A percentile compares a stretch with the other conserved stretches of the same genome.
phyloP scores from a whole-genome alignment of 1,284 basidiomycete species.

The Gomphus bonarii region DNA sequence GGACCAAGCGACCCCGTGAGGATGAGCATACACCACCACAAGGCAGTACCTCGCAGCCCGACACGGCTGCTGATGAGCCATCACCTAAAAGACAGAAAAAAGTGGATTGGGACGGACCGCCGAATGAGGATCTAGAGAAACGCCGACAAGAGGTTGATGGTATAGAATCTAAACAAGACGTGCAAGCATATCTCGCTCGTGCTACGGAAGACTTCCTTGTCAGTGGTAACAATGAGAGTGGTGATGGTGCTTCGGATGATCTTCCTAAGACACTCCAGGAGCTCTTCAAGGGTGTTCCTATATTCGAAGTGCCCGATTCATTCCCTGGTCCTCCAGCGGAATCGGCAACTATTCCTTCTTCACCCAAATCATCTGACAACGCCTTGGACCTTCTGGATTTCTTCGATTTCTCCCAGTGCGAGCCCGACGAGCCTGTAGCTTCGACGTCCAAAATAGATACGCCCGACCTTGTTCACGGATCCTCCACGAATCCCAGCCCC shows the following conservation, averaged over 20 bases:
- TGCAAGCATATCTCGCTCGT: conserved; percentile 47
- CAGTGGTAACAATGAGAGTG: conserved; percentile 25
- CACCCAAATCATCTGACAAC: neutral
- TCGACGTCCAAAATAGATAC: conserved; percentile 29
- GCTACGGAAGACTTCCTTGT: conserved; percentile 36
- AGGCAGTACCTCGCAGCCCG: neutral
- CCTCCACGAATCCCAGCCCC: conserved; percentile 67
- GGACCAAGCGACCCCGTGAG: conserved; percentile 3
- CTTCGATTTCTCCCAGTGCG: conserved; percentile 57
- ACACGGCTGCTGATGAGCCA: conserved; percentile 27
- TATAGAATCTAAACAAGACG: conserved; percentile 57
- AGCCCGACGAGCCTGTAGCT: conserved; percentile 28
- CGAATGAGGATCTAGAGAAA: conserved; percentile 41
- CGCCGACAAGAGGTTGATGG: conserved; percentile 45
- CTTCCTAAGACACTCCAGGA: conserved; percentile 5
- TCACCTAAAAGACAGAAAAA: conserved; percentile 55
- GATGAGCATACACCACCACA: conserved; percentile 3
- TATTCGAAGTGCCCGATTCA: conserved; percentile 2
- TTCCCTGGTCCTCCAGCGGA: neutral
- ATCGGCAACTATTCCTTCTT: neutral
- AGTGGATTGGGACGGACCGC: conserved; percentile 49
- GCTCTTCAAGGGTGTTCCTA: conserved; percentile 5
- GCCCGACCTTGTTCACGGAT: conserved; percentile 21
- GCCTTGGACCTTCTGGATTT: conserved; percentile 26
- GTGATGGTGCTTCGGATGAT: conserved; percentile 13